A percentile compares a stretch with the other conserved stretches of the same genome.
phyloP scores from a whole-genome alignment of 2,329 filamentous ascomycete genomes.

The Apiospora aurea region DNA sequence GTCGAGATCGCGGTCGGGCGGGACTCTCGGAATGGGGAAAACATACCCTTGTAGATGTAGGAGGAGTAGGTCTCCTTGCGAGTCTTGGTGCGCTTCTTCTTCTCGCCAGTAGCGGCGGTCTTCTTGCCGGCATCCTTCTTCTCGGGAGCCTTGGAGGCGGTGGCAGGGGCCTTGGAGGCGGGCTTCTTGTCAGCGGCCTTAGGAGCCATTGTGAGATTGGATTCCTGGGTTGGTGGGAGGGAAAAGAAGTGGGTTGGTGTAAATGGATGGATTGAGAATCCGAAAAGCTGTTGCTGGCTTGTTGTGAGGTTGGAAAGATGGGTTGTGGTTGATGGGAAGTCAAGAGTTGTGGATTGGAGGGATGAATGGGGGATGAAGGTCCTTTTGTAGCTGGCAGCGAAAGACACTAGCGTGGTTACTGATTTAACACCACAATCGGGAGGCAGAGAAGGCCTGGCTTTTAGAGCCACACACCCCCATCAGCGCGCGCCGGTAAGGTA shows the following conservation, averaged over 20 bases:
- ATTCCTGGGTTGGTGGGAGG: constrained; percentile 28
- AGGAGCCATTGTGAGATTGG: constrained; percentile 81
- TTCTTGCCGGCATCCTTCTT: constrained; percentile 99
- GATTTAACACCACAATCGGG: constrained; percentile 50
- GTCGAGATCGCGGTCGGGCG: neutral
- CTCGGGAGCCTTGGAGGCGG: constrained; percentile 75
- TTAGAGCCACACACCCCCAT: constrained; percentile 17
- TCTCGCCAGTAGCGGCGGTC: constrained; percentile 93
- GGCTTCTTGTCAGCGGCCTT: constrained; percentile 99
- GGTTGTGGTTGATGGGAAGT: constrained; percentile 40
- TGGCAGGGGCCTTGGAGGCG: constrained; percentile 91
- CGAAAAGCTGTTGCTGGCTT: constrained; percentile 34
- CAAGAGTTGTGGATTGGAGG: constrained; percentile 47
- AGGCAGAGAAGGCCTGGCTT: constrained; percentile 1
- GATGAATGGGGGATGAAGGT: constrained; percentile 57
- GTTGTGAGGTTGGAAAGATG: constrained; percentile 31
- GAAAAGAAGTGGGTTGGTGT: constrained; percentile 33
- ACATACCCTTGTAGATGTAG: constrained; percentile 99
- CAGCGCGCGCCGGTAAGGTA: constrained; percentile 12
- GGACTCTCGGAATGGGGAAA: neutral
- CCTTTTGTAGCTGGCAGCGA: constrained; percentile 70
- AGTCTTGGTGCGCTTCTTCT: constrained; percentile 99
- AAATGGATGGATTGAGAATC: constrained; percentile 34
- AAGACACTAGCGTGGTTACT: constrained; percentile 59
- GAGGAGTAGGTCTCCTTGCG: constrained; percentile 99